Base-by-base conservation (phyloP, 208 protist species). In the Acanthamoeba castellanii region DNA sequence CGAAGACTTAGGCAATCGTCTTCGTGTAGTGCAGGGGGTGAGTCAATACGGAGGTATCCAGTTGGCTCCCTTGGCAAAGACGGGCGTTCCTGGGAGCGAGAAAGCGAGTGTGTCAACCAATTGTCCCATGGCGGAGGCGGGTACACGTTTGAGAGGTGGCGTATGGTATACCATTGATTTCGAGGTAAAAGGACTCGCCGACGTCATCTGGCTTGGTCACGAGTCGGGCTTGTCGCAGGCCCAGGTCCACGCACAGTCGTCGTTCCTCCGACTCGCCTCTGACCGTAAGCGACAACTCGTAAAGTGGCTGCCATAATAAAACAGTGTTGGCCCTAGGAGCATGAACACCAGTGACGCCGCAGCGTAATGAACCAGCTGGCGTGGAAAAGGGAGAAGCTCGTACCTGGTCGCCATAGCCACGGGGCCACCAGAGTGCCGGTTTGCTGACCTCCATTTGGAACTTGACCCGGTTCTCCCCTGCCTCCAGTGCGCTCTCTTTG, bases 31-130 rank as follows among this genome's bases (percentile, higher is more conserved):
- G 45, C 45, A 50, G 45, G 45, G 45, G 45, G 45, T 50, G 45
- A 13, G 82, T n/a, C 20, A 0, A 7, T 70, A 90, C 84, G 55
- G 57, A 18, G 84, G 84, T 70, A 90, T 90, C 84, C 84, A 90
- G 55, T 90, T 90, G 52, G 84, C 84, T 42, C 84, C 84, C 42
- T 90, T 90, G 84, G 84, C 84, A 93, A 98, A 98, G 32, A 98
- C 88, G 42, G 55, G 27, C 66, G 66, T 37, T 74, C 66, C 18
- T 78, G 16, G 11, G 30, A 16, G 18, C n/a, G 22, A 9, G 30
- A 5, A 5, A 32, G 6, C 30, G 32, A 74, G 32, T 0, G 1
- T 45, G 45, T 50, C 45, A 50, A 3, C 6, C 27, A 70, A 32
- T 68, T 30, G 20, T 14, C 9, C 61, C 1, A 0, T 32, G 3